Conservation (phyloP, 2,329 filamentous ascomycete genomes). For the Cryphonectria naterciae region DNA sequence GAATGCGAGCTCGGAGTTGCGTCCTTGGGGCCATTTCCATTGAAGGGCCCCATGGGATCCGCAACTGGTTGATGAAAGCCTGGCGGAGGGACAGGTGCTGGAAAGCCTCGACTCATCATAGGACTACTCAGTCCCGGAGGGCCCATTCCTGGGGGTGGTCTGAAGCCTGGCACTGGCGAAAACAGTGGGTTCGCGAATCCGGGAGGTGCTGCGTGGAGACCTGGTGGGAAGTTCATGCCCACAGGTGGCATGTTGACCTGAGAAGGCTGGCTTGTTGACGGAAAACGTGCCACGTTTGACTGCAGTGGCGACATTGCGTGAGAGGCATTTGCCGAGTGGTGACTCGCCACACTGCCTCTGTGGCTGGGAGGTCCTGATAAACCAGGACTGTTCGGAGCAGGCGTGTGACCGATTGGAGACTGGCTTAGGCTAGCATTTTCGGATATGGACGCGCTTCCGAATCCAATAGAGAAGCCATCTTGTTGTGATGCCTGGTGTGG, state of each 20-base stretch:
- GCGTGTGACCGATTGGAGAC: slow-evolving; percentile 64
- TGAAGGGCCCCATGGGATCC: slow-evolving; percentile 46
- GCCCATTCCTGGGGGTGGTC: slow-evolving; percentile 51
- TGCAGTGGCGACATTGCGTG: slow-evolving; percentile 68
- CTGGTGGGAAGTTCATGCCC: slow-evolving; percentile 59
- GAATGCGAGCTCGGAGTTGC: slow-evolving; percentile 63
- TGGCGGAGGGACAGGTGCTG: slow-evolving; percentile 53
- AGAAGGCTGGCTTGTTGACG: slow-evolving; percentile 41
- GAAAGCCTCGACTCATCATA: slow-evolving; percentile 47
- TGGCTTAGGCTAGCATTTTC: slow-evolving; percentile 59
- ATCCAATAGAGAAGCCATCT: slow-evolving; percentile 69
- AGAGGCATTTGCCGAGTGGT: slow-evolving; percentile 36
- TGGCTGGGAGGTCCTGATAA: slow-evolving; percentile 68
- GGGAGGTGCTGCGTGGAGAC: slow-evolving; percentile 44
- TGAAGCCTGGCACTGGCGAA: slow-evolving; percentile 46
- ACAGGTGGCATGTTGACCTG: slow-evolving; percentile 62
- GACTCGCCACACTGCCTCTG: slow-evolving; percentile 50
- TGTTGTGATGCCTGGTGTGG: slow-evolving; percentile 80
- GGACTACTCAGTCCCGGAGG: slow-evolving; percentile 57
- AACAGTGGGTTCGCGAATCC: slow-evolving; percentile 59
- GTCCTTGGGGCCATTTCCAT: slow-evolving; percentile 39
- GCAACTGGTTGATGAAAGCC: slow-evolving; percentile 54
- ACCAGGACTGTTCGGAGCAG: slow-evolving; percentile 67
- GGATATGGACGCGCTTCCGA: slow-evolving; percentile 68
- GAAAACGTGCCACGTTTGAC: slow-evolving; percentile 50